A percentile compares a stretch with the other conserved stretches of the same genome.
These are phyloP conservation scores for Globisporangium okanoganense DNA, from an alignment of 352 stramenopile species.

Conservation along the genomic window DNA sequence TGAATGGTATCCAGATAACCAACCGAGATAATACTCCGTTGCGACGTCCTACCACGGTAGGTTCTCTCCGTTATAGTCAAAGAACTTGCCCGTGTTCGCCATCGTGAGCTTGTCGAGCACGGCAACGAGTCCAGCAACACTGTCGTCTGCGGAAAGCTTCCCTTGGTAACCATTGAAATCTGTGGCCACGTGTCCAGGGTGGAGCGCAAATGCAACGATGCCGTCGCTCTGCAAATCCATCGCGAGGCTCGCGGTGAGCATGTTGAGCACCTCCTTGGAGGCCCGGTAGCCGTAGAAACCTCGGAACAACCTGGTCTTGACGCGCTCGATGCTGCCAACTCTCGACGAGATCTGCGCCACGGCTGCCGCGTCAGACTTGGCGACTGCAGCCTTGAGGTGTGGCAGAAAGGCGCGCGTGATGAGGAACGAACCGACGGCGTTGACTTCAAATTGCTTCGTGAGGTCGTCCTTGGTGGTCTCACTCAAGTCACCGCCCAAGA, in stretches of 20 bases:
- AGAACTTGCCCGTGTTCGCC: too few relatives aligned
- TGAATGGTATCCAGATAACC: too few relatives aligned
- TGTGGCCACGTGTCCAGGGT: slow-evolving; percentile 28
- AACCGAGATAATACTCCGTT: too few relatives aligned
- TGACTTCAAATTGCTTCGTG: slow-evolving; percentile 35
- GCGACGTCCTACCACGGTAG: too few relatives aligned
- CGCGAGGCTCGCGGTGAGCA: slow-evolving; percentile 21
- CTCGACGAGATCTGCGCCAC: slow-evolving; percentile 25
- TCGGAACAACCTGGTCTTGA: neutral
- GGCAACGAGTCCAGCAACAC: too few relatives aligned
- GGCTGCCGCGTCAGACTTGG: slow-evolving; percentile 6
- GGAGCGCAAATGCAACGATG: slow-evolving; percentile 27
- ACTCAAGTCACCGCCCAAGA: slow-evolving; percentile 1
- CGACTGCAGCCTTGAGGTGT: slow-evolving; percentile 13
- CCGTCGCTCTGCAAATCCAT: slow-evolving; percentile 19
- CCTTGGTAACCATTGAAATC: too few relatives aligned
- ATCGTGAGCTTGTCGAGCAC: too few relatives aligned
- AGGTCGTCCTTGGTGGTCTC: slow-evolving; percentile 16
- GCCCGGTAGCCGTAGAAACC: slow-evolving; percentile 34
- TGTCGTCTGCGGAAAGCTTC: too few relatives aligned
- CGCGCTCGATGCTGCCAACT: slow-evolving; percentile 12
- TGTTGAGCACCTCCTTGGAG: slow-evolving; percentile 46
- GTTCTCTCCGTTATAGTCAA: too few relatives aligned
- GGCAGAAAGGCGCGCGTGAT: slow-evolving; percentile 28
- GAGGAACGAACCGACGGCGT: slow-evolving; percentile 28